Evolutionary conservation across 2,329 filamentous ascomycete genomes (phyloP), one percentile per base, ranked within the genome.

Genomic region (Colletotrichum sp.): DNA sequence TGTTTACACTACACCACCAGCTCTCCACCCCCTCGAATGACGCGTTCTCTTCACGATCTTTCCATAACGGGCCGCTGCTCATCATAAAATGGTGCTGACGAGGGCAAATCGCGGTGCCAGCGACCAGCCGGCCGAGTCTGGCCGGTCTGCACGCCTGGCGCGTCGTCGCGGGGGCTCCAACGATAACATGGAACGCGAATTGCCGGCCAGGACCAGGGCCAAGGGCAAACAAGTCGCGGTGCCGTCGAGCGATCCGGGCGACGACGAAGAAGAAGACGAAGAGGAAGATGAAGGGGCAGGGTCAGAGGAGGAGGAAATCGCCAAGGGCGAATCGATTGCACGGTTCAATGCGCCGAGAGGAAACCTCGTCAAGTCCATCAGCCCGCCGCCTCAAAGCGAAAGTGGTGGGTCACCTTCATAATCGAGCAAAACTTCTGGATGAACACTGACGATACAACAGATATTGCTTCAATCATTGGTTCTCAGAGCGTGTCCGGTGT

Each of bases 381-480:
- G 59, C n/a, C 73, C 72, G 6, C 72, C 70, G 63, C 70, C 70
- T 34, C 30, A 26, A 15, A 75, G 69, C 28, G 70, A 73, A 49
- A 76, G 70, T 52, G 73, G 73, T 76, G 15, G 21, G 73, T 76
- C 28, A 10, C 30, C 7, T 8, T n/a, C 4, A 32, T 3, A 16
- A 55, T 67, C 60, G 39, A 18, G 34, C 34, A n/a, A 16, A 28
- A 28, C 16, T 4, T 4, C 21, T 34, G 18, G 21, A 28, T 34
- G 26, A 36, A 28, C 8, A n/a, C 70, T 76, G 57, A 69, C 59
- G n/a, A 26, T 18, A 16, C 6, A 6, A 30, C 12, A 76, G 73
- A 76, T 5, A 64, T 76, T 44, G 73, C 70, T 39, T 76, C 73
- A 13, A 64, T 73, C 26, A 69, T 76, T 32, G 73, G 73, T 32